Evolutionary conservation across 2,329 filamentous ascomycete species (phyloP).

Genomic region (Chaetomium sp.): DNA sequence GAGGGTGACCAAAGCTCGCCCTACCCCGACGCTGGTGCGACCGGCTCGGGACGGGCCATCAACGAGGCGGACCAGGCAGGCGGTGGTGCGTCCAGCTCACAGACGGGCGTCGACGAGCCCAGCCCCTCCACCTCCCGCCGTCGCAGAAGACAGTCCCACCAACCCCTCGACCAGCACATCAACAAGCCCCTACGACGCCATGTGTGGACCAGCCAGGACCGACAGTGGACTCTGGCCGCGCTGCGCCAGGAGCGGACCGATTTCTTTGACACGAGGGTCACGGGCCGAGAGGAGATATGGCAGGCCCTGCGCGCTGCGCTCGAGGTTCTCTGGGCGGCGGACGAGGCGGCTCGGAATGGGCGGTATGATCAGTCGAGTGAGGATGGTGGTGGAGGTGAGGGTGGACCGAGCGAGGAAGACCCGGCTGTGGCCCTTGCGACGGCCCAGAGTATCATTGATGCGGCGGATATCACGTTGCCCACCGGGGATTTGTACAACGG

Average conservation of each 20-base stretch:
- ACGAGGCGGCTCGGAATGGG: conserved; percentile 24
- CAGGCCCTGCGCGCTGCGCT: conserved; percentile 62
- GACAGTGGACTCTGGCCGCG: conserved; percentile 62
- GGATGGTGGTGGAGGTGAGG: conserved; percentile 7
- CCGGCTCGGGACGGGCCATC: conserved; percentile 48
- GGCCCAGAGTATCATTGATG: conserved; percentile 75
- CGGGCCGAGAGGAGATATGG: conserved; percentile 74
- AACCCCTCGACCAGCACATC: conserved; percentile 56
- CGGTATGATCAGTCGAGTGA: conserved; percentile 15
- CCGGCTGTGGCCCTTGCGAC: conserved; percentile 46
- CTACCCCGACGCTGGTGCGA: conserved; percentile 41
- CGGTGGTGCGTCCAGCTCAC: conserved; percentile 25
- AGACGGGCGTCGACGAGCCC: conserved; percentile 23
- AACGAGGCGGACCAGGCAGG: conserved; percentile 36
- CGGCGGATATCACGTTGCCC: conserved; percentile 68
- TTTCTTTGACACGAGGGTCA: conserved; percentile 87
- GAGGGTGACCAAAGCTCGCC: conserved; percentile 47
- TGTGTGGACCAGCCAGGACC: conserved; percentile 57
- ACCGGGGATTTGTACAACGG: conserved; percentile 66
- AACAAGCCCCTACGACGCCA: conserved; percentile 63
- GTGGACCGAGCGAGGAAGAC: conserved; percentile 30
- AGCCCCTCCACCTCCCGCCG: conserved; percentile 17
- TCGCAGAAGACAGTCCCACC: conserved; percentile 29
- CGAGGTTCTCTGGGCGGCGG: conserved; percentile 58
- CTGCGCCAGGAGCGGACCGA: conserved; percentile 67